Base-by-base conservation (phyloP, 2,329 filamentous ascomycete genomes). In the Ceratocystis papillata region DNA sequence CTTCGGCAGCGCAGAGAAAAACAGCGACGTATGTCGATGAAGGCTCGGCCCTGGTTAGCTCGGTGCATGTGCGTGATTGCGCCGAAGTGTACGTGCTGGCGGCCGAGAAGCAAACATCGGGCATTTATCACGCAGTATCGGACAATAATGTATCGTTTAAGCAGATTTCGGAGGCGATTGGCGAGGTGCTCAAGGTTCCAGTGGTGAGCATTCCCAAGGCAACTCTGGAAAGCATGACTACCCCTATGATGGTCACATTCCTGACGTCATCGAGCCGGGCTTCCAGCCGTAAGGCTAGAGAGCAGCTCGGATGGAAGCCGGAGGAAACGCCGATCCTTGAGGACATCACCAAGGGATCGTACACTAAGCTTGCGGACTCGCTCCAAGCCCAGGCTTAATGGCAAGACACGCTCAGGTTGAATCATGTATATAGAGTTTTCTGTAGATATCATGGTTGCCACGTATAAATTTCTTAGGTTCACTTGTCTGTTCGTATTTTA, bases 51-150 rank as follows among this genome's bases (percentile, higher is more conserved):
- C 64, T 68, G n/a, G 74, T 72, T 5, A 71, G 73, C 2, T 70
- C 70, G 0, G 74, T 77, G 17, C 74, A 80, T 67, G 75, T 79
- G 1, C 75, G 78, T 37, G 78, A 80, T 70, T 77, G 75, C 3
- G 78, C 77, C 5, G 67, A 72, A 2, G 68, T 78, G 25, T 79
- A 76, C 65, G 70, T 79, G 7, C 72, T 76, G 0, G 74, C 73
- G 0, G 71, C 73, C 0, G 70, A 77, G 67, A 74, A 73, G n/a
- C 74, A 70, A 1, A 69, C 70, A 25, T 69, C 73, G 2, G 75
- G 75, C 1, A 72, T 73, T 0, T 79, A 74, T 70, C 78, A 78
- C 67, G 70, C 70, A 3, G 71, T 70, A 3, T 64, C 68, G 1
- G 67, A 69, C 57, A 77, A 73, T 2, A 63, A 73, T 46, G 70